phyloP scores from a whole-genome alignment of 2,329 filamentous ascomycete genomes.

The Venturia asperata region DNA sequence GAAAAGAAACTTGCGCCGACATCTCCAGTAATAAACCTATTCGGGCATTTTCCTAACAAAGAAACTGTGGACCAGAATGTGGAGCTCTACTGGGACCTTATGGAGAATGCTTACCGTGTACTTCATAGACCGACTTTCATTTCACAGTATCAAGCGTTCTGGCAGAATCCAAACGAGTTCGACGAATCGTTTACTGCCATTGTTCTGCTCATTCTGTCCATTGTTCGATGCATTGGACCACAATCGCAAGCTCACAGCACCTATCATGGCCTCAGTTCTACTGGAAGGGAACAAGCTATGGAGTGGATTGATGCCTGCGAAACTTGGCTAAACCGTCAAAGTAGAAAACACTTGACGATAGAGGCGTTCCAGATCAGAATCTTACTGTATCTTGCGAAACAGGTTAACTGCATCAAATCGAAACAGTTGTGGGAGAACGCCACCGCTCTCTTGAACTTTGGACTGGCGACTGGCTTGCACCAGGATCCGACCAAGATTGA shows the following conservation, averaged over 20 bases:
- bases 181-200: slow-evolving; percentile 35
- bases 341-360: slow-evolving; percentile 47
- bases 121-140: slow-evolving; percentile 49
- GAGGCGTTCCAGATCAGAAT: slow-evolving; percentile 46
- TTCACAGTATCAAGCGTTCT: slow-evolving; percentile 43
- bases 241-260: slow-evolving; percentile 24
- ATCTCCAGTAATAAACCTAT: slow-evolving; percentile 23
- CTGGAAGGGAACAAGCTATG: slow-evolving; percentile 34
- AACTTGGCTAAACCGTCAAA: slow-evolving; percentile 38
- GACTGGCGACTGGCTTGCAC: slow-evolving; percentile 49
- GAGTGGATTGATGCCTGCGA: slow-evolving; percentile 36
- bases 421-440: slow-evolving; percentile 49
- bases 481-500: slow-evolving; percentile 37
- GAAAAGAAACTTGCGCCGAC: slow-evolving; percentile 12
- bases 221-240: slow-evolving; percentile 31
- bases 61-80: slow-evolving; percentile 37
- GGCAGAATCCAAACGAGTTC: slow-evolving; percentile 5
- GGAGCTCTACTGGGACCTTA: slow-evolving; percentile 43
- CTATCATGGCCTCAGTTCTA: slow-evolving; percentile 39
- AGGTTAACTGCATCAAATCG: slow-evolving; percentile 44
- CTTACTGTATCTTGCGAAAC: slow-evolving; percentile 44
- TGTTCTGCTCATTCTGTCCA: slow-evolving; percentile 35
- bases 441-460: slow-evolving; percentile 45
- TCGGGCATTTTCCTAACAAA: slow-evolving; percentile 32
- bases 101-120: slow-evolving; percentile 47